Conservation (phyloP, 202 grass and related monocot genomes). For the Zoysia matrella region DNA sequence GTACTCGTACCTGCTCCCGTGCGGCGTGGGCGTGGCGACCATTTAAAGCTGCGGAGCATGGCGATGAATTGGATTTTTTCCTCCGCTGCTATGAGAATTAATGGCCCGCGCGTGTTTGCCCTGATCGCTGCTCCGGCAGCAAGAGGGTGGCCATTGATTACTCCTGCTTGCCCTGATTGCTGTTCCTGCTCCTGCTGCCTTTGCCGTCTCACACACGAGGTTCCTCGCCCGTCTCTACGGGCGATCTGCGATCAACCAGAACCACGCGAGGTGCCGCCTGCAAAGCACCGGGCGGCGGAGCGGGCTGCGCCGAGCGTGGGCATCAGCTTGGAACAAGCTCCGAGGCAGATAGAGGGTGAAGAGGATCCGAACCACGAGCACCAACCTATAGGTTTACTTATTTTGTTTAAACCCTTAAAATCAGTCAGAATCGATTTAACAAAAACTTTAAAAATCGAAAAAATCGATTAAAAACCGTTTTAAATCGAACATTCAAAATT, state of each 20-base stretch:
- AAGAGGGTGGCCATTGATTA: background rate
- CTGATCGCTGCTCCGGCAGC: conserved; percentile 17
- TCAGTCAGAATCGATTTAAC: too few relatives aligned
- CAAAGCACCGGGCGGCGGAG: background rate
- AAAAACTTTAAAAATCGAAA: too few relatives aligned
- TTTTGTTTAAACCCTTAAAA: too few relatives aligned
- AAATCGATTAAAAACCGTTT: too few relatives aligned
- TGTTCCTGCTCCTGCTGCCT: too few relatives aligned
- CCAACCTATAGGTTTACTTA: too few relatives aligned
- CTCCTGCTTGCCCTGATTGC: background rate
- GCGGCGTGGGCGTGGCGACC: background rate
- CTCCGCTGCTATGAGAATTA: background rate
- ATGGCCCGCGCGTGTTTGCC: conserved; percentile 34
- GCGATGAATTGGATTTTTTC: conserved; percentile 7
- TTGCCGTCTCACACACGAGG: too few relatives aligned
- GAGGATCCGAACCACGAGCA: conserved; percentile 32
- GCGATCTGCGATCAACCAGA: background rate
- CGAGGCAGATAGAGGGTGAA: background rate
- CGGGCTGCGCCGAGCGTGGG: background rate
- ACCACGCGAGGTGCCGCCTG: conserved; percentile 19
- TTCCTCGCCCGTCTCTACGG: too few relatives aligned
- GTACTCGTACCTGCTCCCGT: too few relatives aligned
- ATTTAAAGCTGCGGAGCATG: conserved; percentile 9
- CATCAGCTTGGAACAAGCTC: background rate
- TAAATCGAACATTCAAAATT: too few relatives aligned